Base-by-base conservation (phyloP, 257 asterid species). In the Henckelia pumila region DNA sequence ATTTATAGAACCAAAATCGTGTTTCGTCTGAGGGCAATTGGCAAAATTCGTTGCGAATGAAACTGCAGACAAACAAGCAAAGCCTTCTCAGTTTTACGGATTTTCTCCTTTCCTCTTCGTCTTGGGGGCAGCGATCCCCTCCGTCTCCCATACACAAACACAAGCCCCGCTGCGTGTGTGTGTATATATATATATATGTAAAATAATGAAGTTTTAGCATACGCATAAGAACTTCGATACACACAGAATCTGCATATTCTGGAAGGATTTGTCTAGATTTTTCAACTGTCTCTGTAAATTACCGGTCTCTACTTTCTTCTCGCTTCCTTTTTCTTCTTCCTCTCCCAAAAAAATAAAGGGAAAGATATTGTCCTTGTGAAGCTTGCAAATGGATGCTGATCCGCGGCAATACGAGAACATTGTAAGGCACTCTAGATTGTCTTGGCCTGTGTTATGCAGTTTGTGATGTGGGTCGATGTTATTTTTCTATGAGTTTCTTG, bases 381-480 rank as follows among this genome's bases (percentile, higher is more conserved):
- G 55, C 20, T 47, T 5, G 29, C 53, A 40, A 24, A 82, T 82
- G 86, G 86, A 79, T 61, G 79, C 67, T 74, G 86, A 82, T 69
- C 80, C 71, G 68, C 74, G 76, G 75, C 80, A 76, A 73, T 79
- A 71, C 65, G 86, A 79, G 74, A 79, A 69, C 69, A 82, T 82
- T 68, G 86, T 82, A 71, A 79, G 84, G 35, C 66, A 0, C 77
- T 71, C 63, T 49, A 60, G 58, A 37, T 56, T 44, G 29, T 52
- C 35, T n/a, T 44, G 7, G 23, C 55, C 24, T 29, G 22, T 32
- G 30, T 50, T 49, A 4, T 66, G 78, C 62, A 21, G 64, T 63
- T 33, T 35, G 50, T 64, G 66, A 25, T 52, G 33, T 55, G 72
- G 65, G 62, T 69, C 63, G 55, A 32, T 58, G 49, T 62, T 47